Base-by-base conservation (phyloP, 345 rosid genomes). In the Aquilaria yunnanensis region DNA sequence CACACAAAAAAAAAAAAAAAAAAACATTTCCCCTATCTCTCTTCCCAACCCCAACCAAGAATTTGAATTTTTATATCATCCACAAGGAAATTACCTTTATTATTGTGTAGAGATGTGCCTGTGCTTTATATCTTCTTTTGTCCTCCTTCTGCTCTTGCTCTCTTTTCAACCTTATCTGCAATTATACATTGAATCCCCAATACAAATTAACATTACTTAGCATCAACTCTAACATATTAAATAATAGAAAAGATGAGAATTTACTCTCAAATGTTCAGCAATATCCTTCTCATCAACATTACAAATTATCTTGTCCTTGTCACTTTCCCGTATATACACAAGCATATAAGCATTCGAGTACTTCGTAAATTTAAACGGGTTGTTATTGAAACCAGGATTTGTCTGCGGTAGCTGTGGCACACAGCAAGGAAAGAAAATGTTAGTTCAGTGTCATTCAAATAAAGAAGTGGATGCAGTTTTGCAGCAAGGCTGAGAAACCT, bases 301-400 rank as follows among this genome's bases (percentile, higher is more conserved):
- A 74, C 90, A 81, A 10, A 84, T 80, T 60, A 84, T 81, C 77
- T 79, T 79, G 67, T 81, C 90, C 75, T 78, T 84, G 72, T 84
- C 90, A 64, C 80, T 75, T 64, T 84, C 90, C 51, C 90, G 81
- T 65, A 81, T 79, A 60, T 84, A 84, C 52, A 84, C 86, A 56
- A 84, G 86, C 90, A 84, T 84, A 61, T 84, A 84, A 54, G 90
- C 90, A 78, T 81, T 84, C 30, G 90, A 84, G 62, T 79, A 75
- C 73, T 81, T 84, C 11, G 86, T 81, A 70, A 84, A 84, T 60
- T 81, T 84, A 59, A 84, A 79, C 33, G 90, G 85, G 33, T 81
- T 47, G 61, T 79, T 84, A 61, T 81, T 81, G 66, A 81, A 84
- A 57, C 86, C 90, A 14, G 90, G 86, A 79, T 84, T 79, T 61